phyloP scores from a whole-genome alignment of 2,329 filamentous ascomycete genomes.

The Endothia cerciana region DNA sequence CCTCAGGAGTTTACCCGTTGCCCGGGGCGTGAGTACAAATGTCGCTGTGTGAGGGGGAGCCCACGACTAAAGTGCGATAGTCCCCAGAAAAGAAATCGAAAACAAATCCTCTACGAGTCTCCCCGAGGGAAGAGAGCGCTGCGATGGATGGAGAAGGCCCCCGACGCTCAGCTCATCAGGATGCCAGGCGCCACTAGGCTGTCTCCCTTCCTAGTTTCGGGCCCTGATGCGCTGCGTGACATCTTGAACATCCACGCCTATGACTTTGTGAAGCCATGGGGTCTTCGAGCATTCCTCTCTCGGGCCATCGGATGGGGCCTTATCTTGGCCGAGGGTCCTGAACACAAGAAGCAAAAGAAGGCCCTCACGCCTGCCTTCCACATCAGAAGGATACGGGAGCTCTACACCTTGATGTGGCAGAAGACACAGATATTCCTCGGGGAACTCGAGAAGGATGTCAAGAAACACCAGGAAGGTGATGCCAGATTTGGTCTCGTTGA shows the following conservation, averaged over 20 bases:
- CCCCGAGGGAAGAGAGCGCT: slow-evolving; percentile 21
- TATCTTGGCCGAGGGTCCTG: slow-evolving; percentile 22
- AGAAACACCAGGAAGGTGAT: neutral
- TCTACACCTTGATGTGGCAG: slow-evolving; percentile 24
- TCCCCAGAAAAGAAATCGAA: slow-evolving; percentile 11
- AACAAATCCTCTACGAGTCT: slow-evolving; percentile 21
- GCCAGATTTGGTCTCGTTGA: slow-evolving; percentile 18
- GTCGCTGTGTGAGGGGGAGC: neutral
- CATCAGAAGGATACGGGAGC: slow-evolving; percentile 19
- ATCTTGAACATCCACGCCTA: slow-evolving; percentile 21
- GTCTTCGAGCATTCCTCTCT: slow-evolving; percentile 19
- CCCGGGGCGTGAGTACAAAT: slow-evolving; percentile 10
- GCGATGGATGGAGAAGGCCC: slow-evolving; percentile 21
- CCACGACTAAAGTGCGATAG: neutral
- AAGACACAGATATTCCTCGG: slow-evolving; percentile 18
- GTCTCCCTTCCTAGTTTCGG: slow-evolving; percentile 17
- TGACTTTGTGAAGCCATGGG: slow-evolving; percentile 23
- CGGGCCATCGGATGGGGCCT: slow-evolving; percentile 23
- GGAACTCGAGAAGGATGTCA: slow-evolving; percentile 22
- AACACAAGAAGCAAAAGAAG: slow-evolving; percentile 24
- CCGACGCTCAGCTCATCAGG: slow-evolving; percentile 23
- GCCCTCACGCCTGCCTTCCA: slow-evolving; percentile 16
- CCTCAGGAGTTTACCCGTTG: slow-evolving; percentile 6
- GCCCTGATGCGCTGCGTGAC: slow-evolving; percentile 22
- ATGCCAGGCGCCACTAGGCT: slow-evolving; percentile 5